These are phyloP conservation scores for Oryza meridionalis DNA, from an alignment of 176 grass and related monocot species.

Conservation along the genomic window DNA sequence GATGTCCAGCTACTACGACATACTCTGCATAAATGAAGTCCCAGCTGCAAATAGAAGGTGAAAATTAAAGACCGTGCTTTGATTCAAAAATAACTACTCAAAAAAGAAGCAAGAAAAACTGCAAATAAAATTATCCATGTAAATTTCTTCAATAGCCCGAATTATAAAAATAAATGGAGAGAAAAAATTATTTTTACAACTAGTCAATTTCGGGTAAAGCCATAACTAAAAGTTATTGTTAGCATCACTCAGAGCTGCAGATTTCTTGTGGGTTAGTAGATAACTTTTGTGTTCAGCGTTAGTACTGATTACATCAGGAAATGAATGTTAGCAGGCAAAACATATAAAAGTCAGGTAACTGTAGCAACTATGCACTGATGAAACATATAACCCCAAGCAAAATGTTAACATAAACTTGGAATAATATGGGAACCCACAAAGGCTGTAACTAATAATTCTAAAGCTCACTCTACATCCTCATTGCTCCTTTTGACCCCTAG, in stretches of 20 bases:
- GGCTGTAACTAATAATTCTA: neutral
- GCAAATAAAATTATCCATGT: neutral
- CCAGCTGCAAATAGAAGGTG: conserved; percentile 64
- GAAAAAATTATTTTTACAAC: neutral
- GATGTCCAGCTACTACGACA: conserved; percentile 76
- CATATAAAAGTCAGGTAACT: neutral
- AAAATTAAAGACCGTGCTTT: conserved; percentile 5
- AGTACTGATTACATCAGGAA: neutral
- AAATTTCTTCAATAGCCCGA: neutral
- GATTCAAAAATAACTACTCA: neutral
- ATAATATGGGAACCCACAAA: neutral
- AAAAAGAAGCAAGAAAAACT: neutral
- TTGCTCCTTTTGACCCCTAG: neutral
- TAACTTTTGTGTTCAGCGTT: neutral
- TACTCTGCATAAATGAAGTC: conserved; percentile 99
- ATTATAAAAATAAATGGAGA: neutral
- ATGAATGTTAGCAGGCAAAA: neutral
- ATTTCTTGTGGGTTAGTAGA: conserved; percentile 2
- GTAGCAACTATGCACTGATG: neutral
- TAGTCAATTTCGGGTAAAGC: neutral
- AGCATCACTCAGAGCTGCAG: neutral
- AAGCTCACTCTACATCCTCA: neutral
- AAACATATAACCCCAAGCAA: neutral
- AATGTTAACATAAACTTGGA: neutral
- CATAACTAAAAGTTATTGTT: neutral